Evolutionary conservation across 176 grass and related monocot species (phyloP), one percentile per base, ranked within the genome.

Genomic region (Eragrostis curvula): DNA sequence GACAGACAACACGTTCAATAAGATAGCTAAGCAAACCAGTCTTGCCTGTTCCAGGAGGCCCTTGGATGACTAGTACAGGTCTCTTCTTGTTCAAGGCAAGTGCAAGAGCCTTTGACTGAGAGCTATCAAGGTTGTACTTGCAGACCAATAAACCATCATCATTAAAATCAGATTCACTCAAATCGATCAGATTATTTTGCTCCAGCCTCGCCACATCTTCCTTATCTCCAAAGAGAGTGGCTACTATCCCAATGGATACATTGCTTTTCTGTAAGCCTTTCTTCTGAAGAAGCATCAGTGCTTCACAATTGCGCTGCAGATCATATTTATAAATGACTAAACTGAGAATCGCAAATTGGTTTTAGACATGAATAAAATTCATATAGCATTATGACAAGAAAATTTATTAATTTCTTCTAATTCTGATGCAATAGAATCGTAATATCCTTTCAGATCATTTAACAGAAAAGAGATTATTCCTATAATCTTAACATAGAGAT

Each of bases 31-130:
- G 89, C 68, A 97, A 73, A 80, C 92, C 80, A 53, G 95, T 97
- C 63, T 97, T 97, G 15, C 95, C 95, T 24, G 90, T 97, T 47
- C 95, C 95, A 72, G 95, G 95, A 74, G 95, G 95, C 16, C 92
- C 95, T 88, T 94, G 88, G 79, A 94, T 86, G 53, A 91, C 74
- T 67, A 97, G 83, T 63, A 92, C 41, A 51, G 92, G 95, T 68
- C 90, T 86, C 28, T 89, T 90, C 83, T 97, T 94, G 68, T 94
- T 89, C 83, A 94, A 87, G 71, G 92, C 95, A 70, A 90, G 87
- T 71, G 83, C 66, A 67, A 94, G 83, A 81, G 92, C 85, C 81
- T 74, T 87, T 25, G 77, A 75, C 69, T 97, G 95, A 5, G 89
- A 94, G 75, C 87, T 67, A 70, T 97, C 92, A 66, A 94, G 90